Evolutionary conservation across 306 rosid genomes (phyloP).

Genomic region (Citrullus colocynthis): DNA sequence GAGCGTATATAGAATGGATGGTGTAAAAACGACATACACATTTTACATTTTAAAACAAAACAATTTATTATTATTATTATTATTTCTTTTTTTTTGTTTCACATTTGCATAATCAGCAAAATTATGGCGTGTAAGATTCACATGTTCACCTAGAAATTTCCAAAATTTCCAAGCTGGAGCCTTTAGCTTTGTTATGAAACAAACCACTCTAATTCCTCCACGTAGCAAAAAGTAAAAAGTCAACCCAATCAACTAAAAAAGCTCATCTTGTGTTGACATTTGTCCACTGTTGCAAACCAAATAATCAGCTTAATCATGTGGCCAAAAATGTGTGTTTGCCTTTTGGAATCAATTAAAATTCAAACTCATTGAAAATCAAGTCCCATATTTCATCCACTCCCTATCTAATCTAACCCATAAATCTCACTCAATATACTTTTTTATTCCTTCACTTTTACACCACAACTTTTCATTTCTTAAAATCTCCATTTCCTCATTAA

Average conservation of each 20-base stretch:
- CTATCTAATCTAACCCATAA: conserved; percentile 36
- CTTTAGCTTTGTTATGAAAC: background rate
- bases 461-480: background rate
- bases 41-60: background rate
- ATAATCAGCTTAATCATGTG: background rate
- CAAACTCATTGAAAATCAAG: conserved; percentile 46
- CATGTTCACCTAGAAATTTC: conserved; percentile 20
- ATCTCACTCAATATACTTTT: background rate
- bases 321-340: background rate
- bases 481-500: too few relatives aligned
- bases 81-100: too few relatives aligned
- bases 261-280: conserved; percentile 19
- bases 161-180: conserved; percentile 17
- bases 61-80: too few relatives aligned
- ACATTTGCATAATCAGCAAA: background rate
- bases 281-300: conserved; percentile 13
- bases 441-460: background rate
- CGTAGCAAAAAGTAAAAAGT: conserved; percentile 23
- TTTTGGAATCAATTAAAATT: conserved; percentile 2
- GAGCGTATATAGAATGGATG: background rate
- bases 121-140: conserved; percentile 17
- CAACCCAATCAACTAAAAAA: conserved; percentile 24
- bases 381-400: conserved; percentile 42
- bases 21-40: background rate
- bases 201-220: conserved; percentile 3